These are phyloP conservation scores for Elaeis oleifera DNA, from an alignment of 202 grass and related monocot species.

Conservation along the genomic window DNA sequence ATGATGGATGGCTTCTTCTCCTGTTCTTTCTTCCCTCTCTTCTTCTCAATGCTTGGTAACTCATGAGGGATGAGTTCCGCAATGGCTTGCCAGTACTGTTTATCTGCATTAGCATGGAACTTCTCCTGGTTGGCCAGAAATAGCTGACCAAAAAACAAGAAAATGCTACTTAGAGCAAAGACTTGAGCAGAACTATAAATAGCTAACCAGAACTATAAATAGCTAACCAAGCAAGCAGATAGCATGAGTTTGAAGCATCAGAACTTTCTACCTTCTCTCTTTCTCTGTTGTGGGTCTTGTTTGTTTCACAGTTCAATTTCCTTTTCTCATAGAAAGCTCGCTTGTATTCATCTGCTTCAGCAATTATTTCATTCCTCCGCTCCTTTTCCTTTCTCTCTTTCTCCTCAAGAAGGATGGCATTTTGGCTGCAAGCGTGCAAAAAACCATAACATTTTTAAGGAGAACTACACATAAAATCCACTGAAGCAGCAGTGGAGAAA, in stretches of 20 bases:
- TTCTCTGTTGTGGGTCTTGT: constrained; percentile 10
- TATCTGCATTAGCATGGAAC: constrained; percentile 14
- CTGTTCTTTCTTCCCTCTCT: constrained; percentile 14
- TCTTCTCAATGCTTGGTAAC: constrained; percentile 13
- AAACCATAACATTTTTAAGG: not conserved
- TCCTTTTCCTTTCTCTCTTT: constrained; percentile 17
- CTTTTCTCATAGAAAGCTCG: constrained; percentile 14
- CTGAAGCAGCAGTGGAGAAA: no score
- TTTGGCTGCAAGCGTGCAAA: constrained; percentile 3
- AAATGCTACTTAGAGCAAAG: no score
- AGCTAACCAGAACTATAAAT: not conserved
- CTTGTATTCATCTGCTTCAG: constrained; percentile 7
- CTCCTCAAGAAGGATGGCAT: constrained; percentile 15
- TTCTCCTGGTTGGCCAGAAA: constrained; percentile 15
- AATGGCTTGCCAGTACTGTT: constrained; percentile 17
- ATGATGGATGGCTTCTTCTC: constrained; percentile 14
- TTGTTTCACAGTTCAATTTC: constrained; percentile 14
- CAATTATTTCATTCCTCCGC: not conserved
- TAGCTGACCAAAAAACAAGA: no score
- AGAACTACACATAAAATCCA: no score
- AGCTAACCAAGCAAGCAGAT: not conserved
- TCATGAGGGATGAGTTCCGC: constrained; percentile 9
- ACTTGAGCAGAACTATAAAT: not conserved
- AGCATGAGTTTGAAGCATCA: not conserved
- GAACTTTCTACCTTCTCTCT: not conserved